Evolutionary conservation across 768 basidiomycete genomes (phyloP), one percentile per base, ranked within the genome.

Genomic region (Pulveroboletus sp.): DNA sequence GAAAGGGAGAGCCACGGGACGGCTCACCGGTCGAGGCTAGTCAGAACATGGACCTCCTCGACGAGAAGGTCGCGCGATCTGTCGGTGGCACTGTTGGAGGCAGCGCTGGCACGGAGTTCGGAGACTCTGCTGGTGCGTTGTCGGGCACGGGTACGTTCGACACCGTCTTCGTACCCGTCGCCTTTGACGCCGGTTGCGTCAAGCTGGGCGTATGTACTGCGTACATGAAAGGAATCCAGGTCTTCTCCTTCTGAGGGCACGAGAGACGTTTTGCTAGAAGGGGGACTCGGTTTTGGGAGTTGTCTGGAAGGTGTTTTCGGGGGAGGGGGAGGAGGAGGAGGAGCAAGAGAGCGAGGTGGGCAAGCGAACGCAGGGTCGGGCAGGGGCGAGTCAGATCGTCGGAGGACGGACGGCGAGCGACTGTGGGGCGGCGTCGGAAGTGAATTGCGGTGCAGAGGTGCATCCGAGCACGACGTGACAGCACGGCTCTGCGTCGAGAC

Each of bases 161-260:
- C 78, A 32, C 95, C 95, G 56, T 95, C 93, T 58, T 92, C 89
- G 68, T 84, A 91, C 0, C 95, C 95, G 63, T 98, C 95, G 3
- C 94, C 94, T 62, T 82, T 87, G 32, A 97, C 94, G n/a, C 95
- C 95, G 36, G 79, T 79, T 10, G 79, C 71, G 41, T 97, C 92
- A n/a, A 98, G 76, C 53, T 89, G 80, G 0, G 94, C 95, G 63
- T 97, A 94, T 1, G 90, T 91, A 51, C 77, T 85, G 34, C 91
- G 80, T 7, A 94, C 87, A 65, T 90, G 85, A 58, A 88, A 88
- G 7, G 85, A 79, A 63, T 93, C 90, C 47, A 81, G 62, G 58
- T 93, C 90, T 65, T 93, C 90, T 23, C 85, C 86, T 56, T 84
- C 84, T 6, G 85, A 85, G 2, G 84, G 87, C 1, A 78, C 78